These are phyloP conservation scores for Candida pini DNA, from an alignment of 805 yeast species.

Conservation along the genomic window DNA sequence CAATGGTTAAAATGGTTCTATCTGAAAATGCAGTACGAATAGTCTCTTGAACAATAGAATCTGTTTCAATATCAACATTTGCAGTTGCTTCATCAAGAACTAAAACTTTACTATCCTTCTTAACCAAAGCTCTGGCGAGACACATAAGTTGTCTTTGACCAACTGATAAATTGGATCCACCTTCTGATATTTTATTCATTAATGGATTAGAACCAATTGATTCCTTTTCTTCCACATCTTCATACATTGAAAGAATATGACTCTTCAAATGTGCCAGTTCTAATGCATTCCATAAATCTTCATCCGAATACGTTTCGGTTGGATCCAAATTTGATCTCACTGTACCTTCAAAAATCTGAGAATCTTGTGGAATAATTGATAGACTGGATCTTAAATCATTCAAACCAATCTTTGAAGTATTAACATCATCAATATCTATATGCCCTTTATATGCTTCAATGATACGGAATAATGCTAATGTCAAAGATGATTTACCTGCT, in stretches of 20 bases:
- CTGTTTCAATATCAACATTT: constrained; percentile 84
- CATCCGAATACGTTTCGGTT: constrained; percentile 57
- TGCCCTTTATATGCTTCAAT: constrained; percentile 65
- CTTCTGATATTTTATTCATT: constrained; percentile 25
- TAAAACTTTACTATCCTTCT: constrained; percentile 50
- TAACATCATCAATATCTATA: constrained; percentile 65
- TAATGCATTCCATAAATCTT: constrained; percentile 76
- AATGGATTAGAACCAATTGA: constrained; percentile 26
- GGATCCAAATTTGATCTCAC: constrained; percentile 87
- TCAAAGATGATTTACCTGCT: constrained; percentile 87
- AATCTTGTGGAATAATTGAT: constrained; percentile 90
- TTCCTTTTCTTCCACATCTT: constrained; percentile 39
- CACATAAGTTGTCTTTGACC: constrained; percentile 89
- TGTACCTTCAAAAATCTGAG: constrained; percentile 87
- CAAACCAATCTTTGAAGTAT: constrained; percentile 65
- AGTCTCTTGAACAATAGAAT: constrained; percentile 69
- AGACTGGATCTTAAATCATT: constrained; percentile 70
- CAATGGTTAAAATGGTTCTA: constrained; percentile 77
- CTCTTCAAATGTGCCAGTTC: constrained; percentile 72
- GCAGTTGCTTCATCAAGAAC: constrained; percentile 86
- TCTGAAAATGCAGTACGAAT: constrained; percentile 69
- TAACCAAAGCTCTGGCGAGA: constrained; percentile 70
- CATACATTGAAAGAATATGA: constrained; percentile 51
- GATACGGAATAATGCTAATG: constrained; percentile 77
- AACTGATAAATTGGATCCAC: constrained; percentile 65